These are phyloP conservation scores for Chaetomium sp. DNA, from an alignment of 2,329 filamentous ascomycete genomes.

Conservation along the genomic window DNA sequence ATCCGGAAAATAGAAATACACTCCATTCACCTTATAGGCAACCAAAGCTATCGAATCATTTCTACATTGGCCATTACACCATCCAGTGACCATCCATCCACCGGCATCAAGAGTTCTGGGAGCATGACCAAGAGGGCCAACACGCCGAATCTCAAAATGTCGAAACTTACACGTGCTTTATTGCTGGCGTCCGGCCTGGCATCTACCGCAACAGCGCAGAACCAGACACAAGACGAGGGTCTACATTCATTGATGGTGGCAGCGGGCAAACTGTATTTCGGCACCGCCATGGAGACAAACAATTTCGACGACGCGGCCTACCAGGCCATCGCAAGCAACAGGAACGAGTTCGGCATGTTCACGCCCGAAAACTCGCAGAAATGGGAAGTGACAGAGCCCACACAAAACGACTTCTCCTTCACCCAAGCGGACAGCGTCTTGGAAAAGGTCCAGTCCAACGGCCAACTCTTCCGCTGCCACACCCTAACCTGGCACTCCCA, in stretches of 20 bases:
- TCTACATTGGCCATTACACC: background rate
- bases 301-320: conserved; percentile 54
- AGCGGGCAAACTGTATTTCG: conserved; percentile 57
- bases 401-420: conserved; percentile 55
- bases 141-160: conserved; percentile 2
- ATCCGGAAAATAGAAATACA: conserved; percentile 8
- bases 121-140: background rate
- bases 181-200: conserved; percentile 22
- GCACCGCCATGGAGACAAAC: conserved; percentile 58
- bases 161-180: conserved; percentile 8
- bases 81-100: background rate
- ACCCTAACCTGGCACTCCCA: conserved; percentile 51
- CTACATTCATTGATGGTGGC: conserved; percentile 51
- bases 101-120: background rate
- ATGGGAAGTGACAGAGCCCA: conserved; percentile 59
- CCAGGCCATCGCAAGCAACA: conserved; percentile 51
- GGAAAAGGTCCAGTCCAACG: conserved; percentile 39
- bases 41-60: too few relatives aligned
- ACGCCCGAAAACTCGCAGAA: conserved; percentile 59
- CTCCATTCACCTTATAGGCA: background rate
- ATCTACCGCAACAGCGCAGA: conserved; percentile 23
- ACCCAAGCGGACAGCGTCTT: conserved; percentile 50
- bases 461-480: conserved; percentile 57
- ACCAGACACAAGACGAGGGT: conserved; percentile 31
- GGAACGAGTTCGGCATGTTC: conserved; percentile 57